Evolutionary conservation across 1,284 basidiomycete species (phyloP).

Genomic region (Leccinum colubrinum): DNA sequence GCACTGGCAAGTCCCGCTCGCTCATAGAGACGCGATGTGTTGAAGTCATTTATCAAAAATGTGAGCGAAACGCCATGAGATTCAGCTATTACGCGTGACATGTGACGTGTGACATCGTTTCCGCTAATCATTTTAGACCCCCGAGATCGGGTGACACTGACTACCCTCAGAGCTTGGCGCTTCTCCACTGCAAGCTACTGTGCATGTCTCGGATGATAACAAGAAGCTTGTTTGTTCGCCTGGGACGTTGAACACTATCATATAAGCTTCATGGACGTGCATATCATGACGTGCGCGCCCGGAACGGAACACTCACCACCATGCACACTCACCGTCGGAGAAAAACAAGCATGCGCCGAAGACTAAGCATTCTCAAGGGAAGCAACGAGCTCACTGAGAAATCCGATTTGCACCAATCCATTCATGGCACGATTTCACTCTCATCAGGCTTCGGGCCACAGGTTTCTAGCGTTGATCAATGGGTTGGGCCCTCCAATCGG

Average conservation of each 20-base stretch:
- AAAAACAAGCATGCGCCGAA: no score
- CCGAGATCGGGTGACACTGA: no score
- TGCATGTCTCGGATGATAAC: neutral
- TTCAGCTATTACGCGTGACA: neutral
- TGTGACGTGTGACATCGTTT: neutral
- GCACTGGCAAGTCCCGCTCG: constrained; percentile 23
- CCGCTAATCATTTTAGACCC: neutral
- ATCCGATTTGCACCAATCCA: no score
- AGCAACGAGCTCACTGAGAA: no score
- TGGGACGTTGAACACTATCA: neutral
- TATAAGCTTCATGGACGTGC: no score
- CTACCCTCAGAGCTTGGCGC: neutral
- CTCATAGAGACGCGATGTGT: constrained; percentile 11
- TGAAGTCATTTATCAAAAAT: neutral
- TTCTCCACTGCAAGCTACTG: neutral
- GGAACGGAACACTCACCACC: no score
- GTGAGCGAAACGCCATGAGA: neutral
- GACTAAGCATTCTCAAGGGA: no score
- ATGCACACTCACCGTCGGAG: no score
- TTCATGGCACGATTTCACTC: no score
- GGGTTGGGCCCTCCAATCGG: neutral
- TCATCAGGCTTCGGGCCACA: no score
- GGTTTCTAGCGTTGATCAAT: neutral
- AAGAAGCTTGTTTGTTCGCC: neutral
- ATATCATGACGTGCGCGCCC: no score